Conservation (phyloP, 495 filamentous ascomycete genomes). For the Penicillium ucsense region DNA sequence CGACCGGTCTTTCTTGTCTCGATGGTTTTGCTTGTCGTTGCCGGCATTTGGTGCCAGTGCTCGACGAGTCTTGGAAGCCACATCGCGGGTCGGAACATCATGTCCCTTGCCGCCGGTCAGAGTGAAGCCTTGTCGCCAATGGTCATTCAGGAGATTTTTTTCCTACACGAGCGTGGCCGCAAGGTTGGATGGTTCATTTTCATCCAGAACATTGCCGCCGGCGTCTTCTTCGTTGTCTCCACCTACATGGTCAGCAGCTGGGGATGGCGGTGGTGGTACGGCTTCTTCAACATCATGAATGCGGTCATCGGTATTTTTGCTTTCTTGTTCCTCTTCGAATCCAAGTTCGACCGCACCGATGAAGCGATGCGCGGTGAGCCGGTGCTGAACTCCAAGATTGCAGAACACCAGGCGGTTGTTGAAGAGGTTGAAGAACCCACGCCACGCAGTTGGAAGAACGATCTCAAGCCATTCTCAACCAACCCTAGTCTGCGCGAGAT, state of each 20-base stretch:
- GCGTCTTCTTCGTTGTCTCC: slow-evolving; percentile 10
- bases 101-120: slow-evolving; percentile 19
- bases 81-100: slow-evolving; percentile 18
- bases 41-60: slow-evolving; percentile 15
- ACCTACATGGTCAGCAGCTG: slow-evolving; percentile 9
- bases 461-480: slow-evolving; percentile 4
- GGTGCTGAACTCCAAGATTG: background rate
- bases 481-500: slow-evolving; percentile 6
- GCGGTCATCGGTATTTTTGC: slow-evolving; percentile 5
- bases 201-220: slow-evolving; percentile 10
- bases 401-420: background rate
- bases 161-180: slow-evolving; percentile 13
- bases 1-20: slow-evolving; percentile 18
- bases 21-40: slow-evolving; percentile 10
- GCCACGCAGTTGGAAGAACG: slow-evolving; percentile 8
- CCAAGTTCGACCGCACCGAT: slow-evolving; percentile 6
- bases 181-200: slow-evolving; percentile 14
- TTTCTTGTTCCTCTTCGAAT: slow-evolving; percentile 8
- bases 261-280: slow-evolving; percentile 19
- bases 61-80: slow-evolving; percentile 11
- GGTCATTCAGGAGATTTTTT: slow-evolving; percentile 16
- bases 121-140: slow-evolving; percentile 17
- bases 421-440: slow-evolving; percentile 4
- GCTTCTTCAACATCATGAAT: slow-evolving; percentile 12
- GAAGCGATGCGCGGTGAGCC: slow-evolving; percentile 3